Conservation (phyloP, 2,329 filamentous ascomycete genomes). For the Bipolaris victoriae region DNA sequence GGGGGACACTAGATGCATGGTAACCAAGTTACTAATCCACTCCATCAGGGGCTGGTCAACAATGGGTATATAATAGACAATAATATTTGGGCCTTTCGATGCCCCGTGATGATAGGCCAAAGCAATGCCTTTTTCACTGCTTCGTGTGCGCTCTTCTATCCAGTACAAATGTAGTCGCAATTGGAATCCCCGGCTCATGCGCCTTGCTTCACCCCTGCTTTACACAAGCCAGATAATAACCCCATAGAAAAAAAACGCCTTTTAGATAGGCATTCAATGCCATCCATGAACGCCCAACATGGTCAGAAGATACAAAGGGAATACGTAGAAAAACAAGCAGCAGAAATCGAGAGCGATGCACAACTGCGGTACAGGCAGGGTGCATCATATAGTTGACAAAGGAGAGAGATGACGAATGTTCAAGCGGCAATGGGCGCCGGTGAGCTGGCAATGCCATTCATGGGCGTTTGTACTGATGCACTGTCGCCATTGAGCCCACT, state of each 20-base stretch:
- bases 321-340: slow-evolving; percentile 19
- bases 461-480: slow-evolving; percentile 52
- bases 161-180: slow-evolving; percentile 8
- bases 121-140: background rate
- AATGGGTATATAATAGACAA: background rate
- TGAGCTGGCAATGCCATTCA: slow-evolving; percentile 56
- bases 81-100: slow-evolving; percentile 5
- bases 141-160: background rate
- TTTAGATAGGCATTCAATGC: slow-evolving; percentile 28
- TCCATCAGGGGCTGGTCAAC: background rate
- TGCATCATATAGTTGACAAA: background rate
- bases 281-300: slow-evolving; percentile 35
- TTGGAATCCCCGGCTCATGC: slow-evolving; percentile 3
- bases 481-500: slow-evolving; percentile 61
- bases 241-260: slow-evolving; percentile 15
- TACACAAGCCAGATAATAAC: slow-evolving; percentile 26
- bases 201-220: slow-evolving; percentile 10
- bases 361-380: background rate
- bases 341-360: slow-evolving; percentile 4
- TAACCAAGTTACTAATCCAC: background rate
- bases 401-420: background rate
- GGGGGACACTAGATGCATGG: background rate
- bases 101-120: slow-evolving; percentile 9
- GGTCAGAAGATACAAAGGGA: slow-evolving; percentile 21
- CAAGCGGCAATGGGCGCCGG: slow-evolving; percentile 53